Conservation (phyloP, 2,329 filamentous ascomycete species). For the Phyllachora maydis region DNA sequence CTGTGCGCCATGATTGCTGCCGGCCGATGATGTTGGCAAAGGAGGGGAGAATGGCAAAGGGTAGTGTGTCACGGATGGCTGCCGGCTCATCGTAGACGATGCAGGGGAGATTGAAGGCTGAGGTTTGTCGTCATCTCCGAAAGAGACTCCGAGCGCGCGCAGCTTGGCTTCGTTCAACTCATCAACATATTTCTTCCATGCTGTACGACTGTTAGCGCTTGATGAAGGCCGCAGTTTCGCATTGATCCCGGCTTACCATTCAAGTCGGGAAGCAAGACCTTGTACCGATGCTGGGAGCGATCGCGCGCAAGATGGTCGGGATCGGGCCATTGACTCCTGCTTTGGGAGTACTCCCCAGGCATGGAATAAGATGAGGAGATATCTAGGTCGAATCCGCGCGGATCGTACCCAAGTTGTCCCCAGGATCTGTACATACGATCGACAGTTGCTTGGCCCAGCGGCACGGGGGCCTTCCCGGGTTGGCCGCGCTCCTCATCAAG, state of each 20-base stretch:
- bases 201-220: constrained; percentile 12
- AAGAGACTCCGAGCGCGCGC: constrained; percentile 70
- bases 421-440: constrained; percentile 42
- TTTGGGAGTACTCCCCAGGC: constrained; percentile 32
- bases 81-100: constrained; percentile 40
- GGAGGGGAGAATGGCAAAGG: constrained; percentile 68
- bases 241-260: constrained; percentile 21
- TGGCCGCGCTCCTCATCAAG: constrained; percentile 44
- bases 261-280: constrained; percentile 49
- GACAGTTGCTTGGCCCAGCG: constrained; percentile 33
- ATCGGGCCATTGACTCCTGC: constrained; percentile 46
- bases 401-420: constrained; percentile 48
- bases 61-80: constrained; percentile 48
- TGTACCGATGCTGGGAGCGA: constrained; percentile 27
- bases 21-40: constrained; percentile 56
- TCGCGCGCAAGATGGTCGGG: constrained; percentile 35
- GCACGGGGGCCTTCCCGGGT: constrained; percentile 27
- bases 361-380: constrained; percentile 18
- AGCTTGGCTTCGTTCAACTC: constrained; percentile 81
- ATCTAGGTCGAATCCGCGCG: constrained; percentile 45
- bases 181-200: constrained; percentile 58
- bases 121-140: constrained; percentile 51
- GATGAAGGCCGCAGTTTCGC: constrained; percentile 1
- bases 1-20: constrained; percentile 43
- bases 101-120: constrained; percentile 44